Conservation (phyloP, 2,329 filamentous ascomycete genomes). For the Colletotrichum abscissum region DNA sequence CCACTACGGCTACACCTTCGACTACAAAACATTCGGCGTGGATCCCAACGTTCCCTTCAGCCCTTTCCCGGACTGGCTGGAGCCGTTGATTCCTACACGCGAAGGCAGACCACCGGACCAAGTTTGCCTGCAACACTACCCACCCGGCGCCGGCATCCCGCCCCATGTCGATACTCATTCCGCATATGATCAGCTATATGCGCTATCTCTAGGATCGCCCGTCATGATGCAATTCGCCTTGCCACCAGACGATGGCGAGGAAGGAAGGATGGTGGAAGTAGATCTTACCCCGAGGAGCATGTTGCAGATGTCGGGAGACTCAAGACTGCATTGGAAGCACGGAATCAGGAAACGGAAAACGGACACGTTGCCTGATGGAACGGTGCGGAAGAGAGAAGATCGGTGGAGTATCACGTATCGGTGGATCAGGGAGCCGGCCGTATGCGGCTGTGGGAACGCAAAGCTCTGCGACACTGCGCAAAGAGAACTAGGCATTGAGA, state of each 20-base stretch:
- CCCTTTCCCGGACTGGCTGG: slow-evolving; percentile 63
- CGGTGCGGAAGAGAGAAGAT: slow-evolving; percentile 53
- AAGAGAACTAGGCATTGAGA: slow-evolving; percentile 55
- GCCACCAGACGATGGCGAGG: slow-evolving; percentile 20
- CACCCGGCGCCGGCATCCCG: slow-evolving; percentile 69
- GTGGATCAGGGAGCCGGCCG: slow-evolving; percentile 58
- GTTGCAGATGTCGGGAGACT: slow-evolving; percentile 61
- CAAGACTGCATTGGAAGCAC: slow-evolving; percentile 66
- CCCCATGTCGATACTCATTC: slow-evolving; percentile 68
- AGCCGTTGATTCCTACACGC: slow-evolving; percentile 56
- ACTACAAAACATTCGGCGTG: slow-evolving; percentile 68
- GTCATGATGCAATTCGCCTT: slow-evolving; percentile 58
- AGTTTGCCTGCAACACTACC: slow-evolving; percentile 70
- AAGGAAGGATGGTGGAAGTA: slow-evolving; percentile 49
- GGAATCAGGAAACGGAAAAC: slow-evolving; percentile 65
- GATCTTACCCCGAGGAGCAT: slow-evolving; percentile 61
- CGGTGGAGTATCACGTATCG: slow-evolving; percentile 68
- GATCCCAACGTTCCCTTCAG: slow-evolving; percentile 61
- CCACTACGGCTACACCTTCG: slow-evolving; percentile 68
- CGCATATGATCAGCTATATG: slow-evolving; percentile 57
- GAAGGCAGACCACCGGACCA: slow-evolving; percentile 63
- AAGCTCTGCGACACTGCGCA: slow-evolving; percentile 64
- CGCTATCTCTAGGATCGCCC: slow-evolving; percentile 54
- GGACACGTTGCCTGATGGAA: slow-evolving; percentile 58
- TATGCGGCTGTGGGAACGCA: slow-evolving; percentile 62